Base-by-base conservation (phyloP, 345 rosid genomes). In the Aurinia saxatilis region DNA sequence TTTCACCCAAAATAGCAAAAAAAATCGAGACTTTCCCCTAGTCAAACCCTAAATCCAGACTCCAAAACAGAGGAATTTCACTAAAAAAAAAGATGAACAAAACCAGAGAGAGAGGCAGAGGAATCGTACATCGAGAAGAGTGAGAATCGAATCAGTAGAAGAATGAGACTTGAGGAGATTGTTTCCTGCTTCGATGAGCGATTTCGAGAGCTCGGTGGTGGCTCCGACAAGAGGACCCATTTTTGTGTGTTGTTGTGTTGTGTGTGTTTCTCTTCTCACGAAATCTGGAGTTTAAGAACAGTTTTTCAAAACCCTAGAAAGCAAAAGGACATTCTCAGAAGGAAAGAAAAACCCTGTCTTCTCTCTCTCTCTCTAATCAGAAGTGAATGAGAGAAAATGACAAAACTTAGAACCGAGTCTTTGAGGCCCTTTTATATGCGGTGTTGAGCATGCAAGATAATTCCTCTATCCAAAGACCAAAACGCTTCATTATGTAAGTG, bases 161-260 rank as follows among this genome's bases (percentile, higher is more conserved):
- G 81, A 70, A 5, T 76, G 80, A 46, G 83, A 77, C 47, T 60
- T 68, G 13, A 82, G 67, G 34, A 89, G 96, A 50, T 60, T 65
- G 23, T 67, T 71, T 31, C 84, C 96, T 51, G 80, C 80, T 31
- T 78, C 86, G 73, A 70, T 37, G 40, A 86, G 83, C 66, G 83
- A 76, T 65, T 68, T 68, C 39, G 74, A 70, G 31, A 81, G 73
- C 45, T 73, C 77, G 13, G 49, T 52, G 13, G 49, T 52, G 31
- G 70, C 77, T 23, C 37, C 64, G 34, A 57, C 39, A 39, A 61
- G 50, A 57, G 82, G 74, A 65, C 70, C 79, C 96, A 88, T 88
- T 56, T 13, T 21, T 21, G 2, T 21, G 25, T 2, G 25, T 2
- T 50, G 11, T 15, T n/a, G n/a, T n/a, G n/a, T n/a, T n/a, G n/a